Evolutionary conservation across 2,329 filamentous ascomycete species (phyloP), one percentile per base, ranked within the genome.

Genomic region (Trichothecium roseum): DNA sequence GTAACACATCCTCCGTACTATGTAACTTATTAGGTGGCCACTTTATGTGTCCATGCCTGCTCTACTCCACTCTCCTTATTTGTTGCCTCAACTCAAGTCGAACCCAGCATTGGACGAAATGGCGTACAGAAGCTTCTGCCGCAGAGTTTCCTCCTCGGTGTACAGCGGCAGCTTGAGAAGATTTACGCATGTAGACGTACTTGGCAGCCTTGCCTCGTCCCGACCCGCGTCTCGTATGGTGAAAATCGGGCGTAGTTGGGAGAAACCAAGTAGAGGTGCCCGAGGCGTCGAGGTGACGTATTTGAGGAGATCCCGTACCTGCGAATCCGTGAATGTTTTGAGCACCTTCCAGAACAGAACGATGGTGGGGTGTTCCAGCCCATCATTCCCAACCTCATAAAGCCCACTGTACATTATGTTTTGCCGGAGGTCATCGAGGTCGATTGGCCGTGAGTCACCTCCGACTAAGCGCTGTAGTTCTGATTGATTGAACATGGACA

Each of bases 401-500:
- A 93, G 68, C 2, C 91, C 91, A 35, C 84, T 84, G 56, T 96
- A 98, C 3, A 75, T 59, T 0, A 91, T 96, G 59, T 96, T 84
- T 36, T 68, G 68, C 17, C 88, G 77, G 28, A 96, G 69, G 54
- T 98, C 91, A 18, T 82, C 76, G 26, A 98, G 72, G 50, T 95
- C 82, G 39, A 98, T 93, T 42, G 84, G 79, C 8, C 80, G 80
- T 18, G 78, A 81, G 47, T 94, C 87, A 30, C 91, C 91, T 36
- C 87, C 85, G 13, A 98, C 83, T 5, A 98, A 78, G 2, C 85
- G 91, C 60, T 96, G 91, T 4, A 98, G 72, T 56, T 98, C 91
- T 3, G 77, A 77, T 55, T 95, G 89, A 57, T 98, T 98, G 67
- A 98, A 98, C 91, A 98, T 96, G 49, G 82, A 87, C 4, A 98